Conservation (phyloP, 257 asterid species). For the Fraxinus anomala region DNA sequence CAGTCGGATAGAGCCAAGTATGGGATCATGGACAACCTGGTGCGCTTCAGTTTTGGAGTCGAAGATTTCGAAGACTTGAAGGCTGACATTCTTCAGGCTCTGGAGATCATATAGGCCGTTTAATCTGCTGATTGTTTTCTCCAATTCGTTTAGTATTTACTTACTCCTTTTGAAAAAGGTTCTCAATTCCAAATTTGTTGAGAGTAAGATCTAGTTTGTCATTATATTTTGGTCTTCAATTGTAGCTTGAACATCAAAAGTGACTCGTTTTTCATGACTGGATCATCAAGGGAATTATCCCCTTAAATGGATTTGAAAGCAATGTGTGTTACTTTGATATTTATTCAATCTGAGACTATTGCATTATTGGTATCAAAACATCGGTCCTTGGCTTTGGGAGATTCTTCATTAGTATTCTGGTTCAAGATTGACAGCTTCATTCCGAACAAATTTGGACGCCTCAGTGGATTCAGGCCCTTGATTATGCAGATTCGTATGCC, state of each 20-base stretch:
- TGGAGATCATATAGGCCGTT: constrained; percentile 59
- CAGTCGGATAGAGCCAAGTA: constrained; percentile 78
- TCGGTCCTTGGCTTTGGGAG: no score
- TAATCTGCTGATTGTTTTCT: constrained; percentile 27
- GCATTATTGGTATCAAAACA: no score
- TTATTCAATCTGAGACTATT: background rate
- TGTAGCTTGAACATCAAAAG: background rate
- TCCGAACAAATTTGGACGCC: no score
- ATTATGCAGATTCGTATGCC: no score
- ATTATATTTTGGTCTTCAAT: background rate
- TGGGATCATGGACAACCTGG: constrained; percentile 90
- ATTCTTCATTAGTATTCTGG: no score
- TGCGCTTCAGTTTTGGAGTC: constrained; percentile 92
- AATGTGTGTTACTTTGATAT: background rate
- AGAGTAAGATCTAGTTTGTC: background rate
- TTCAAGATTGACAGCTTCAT: no score
- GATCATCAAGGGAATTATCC: background rate
- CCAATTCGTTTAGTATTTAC: background rate
- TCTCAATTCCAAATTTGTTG: background rate
- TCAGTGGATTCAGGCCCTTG: no score
- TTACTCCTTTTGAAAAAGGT: background rate
- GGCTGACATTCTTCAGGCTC: constrained; percentile 83
- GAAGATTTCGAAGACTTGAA: constrained; percentile 82
- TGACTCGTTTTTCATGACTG: background rate
- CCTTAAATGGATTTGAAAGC: background rate